Evolutionary conservation across 352 stramenopile genomes (phyloP).

Genomic region (Blastocystis sp.): DNA sequence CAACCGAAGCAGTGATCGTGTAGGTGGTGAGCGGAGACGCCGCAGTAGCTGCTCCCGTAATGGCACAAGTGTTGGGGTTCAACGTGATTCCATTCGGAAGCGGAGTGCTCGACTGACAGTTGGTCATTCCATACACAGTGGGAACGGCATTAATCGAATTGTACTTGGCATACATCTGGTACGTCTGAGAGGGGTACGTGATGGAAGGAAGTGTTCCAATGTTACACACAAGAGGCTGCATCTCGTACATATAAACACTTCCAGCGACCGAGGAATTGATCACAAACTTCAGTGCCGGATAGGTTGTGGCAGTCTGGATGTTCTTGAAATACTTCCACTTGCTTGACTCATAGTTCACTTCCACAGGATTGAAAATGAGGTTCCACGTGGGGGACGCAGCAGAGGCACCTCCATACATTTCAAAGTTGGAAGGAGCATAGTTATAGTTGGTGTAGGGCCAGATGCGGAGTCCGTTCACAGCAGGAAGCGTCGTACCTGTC

Average conservation of each 20-base stretch:
- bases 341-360: background rate
- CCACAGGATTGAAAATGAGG: background rate
- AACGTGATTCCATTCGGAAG: background rate
- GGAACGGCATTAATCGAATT: background rate
- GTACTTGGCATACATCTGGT: background rate
- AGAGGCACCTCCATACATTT: background rate
- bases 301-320: background rate
- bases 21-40: background rate
- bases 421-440: background rate
- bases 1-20: background rate
- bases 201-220: background rate
- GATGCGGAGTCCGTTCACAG: background rate
- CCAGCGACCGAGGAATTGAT: background rate
- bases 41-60: background rate
- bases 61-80: background rate
- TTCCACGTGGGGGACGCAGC: background rate
- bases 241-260: background rate
- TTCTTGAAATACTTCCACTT: background rate
- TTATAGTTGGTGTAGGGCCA: background rate
- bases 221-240: slow-evolving; percentile 4
- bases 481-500: background rate
- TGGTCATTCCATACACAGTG: background rate
- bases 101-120: background rate
- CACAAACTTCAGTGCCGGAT: background rate
- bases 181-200: background rate